Base-by-base conservation (phyloP, 495 filamentous ascomycete species). In the Aspergillus biplanus region DNA sequence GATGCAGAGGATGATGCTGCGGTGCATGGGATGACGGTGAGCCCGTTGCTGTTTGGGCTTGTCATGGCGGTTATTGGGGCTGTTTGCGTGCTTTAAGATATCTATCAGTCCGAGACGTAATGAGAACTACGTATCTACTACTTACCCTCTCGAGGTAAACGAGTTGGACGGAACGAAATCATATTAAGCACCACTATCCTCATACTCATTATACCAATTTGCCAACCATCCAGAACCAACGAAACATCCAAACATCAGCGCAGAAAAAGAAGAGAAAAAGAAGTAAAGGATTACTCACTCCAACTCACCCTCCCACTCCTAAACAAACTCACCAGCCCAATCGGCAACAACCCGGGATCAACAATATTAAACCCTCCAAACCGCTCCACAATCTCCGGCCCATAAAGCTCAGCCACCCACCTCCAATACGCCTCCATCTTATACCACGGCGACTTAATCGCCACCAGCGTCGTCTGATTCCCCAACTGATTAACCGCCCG, bases 291-390 rank as follows among this genome's bases (percentile, higher is more conserved):
- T n/a, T 61, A 34, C 1, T 61, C 59, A 4, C n/a, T 27, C 63
- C 63, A 65, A 12, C 37, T 65, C 27, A 65, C 58, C 52, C 58
- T 42, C 46, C 63, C 58, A 46, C 58, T 65, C 3, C 58, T 58
- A 27, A 65, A 65, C 31, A 56, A 53, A 61, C 63, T 65, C 33
- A 65, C 52, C 63, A 65, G 31, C 46, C 63, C 63, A 53, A 65
- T 65, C 3, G 63, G 63, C 35, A 65, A 27, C 27, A 65, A 39
- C 2, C 63, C 63, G 1, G 63, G 58, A 31, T 65, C 63, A 16
- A 65, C 63, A 32, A 65, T 39, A 58, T 61, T 65, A 7, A 65
- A 61, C 44, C 63, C 63, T 0, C 63, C 63, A 54, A 65, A 65
- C 27, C 44, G 33, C 3, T 58, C 58, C 0, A 65, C 35, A 39